These are phyloP conservation scores for Sarcodon aspratus DNA, from an alignment of 768 basidiomycete species.

Conservation along the genomic window DNA sequence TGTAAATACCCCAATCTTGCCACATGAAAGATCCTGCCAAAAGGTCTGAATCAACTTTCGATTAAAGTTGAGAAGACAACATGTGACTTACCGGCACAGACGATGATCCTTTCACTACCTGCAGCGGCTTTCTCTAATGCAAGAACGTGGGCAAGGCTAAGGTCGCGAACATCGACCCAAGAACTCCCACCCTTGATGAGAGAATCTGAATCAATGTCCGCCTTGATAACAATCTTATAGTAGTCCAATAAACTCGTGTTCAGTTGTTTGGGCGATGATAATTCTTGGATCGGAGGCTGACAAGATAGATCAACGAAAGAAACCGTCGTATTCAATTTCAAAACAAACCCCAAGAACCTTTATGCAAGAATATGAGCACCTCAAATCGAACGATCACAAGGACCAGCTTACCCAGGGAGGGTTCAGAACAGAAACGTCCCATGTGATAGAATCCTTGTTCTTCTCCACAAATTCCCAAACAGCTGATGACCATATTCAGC, in stretches of 20 bases:
- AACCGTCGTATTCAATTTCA: neutral
- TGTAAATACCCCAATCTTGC: neutral
- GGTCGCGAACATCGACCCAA: constrained; percentile 39
- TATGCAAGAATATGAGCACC: neutral
- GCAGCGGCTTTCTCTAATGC: constrained; percentile 42
- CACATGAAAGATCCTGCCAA: neutral
- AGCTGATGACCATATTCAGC: neutral
- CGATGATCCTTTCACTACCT: constrained; percentile 45
- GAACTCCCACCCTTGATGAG: neutral
- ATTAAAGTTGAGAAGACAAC: neutral
- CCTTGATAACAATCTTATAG: neutral
- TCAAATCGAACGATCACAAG: neutral
- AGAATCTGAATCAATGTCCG: neutral
- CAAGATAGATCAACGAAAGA: no score
- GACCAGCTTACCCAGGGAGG: constrained; percentile 2
- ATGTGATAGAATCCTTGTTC: constrained; percentile 25
- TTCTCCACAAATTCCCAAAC: constrained; percentile 6
- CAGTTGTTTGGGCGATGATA: neutral
- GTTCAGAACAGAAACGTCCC: constrained; percentile 2
- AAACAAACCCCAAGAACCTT: neutral
- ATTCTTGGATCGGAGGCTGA: neutral
- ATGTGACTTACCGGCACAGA: constrained; percentile 13
- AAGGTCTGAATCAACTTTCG: neutral
- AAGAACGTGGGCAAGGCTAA: constrained; percentile 39
- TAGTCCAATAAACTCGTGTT: neutral